Evolutionary conservation across 1,139 yeast species (phyloP), one percentile per base, ranked within the genome.

Genomic region (Lodderomyces theae): DNA sequence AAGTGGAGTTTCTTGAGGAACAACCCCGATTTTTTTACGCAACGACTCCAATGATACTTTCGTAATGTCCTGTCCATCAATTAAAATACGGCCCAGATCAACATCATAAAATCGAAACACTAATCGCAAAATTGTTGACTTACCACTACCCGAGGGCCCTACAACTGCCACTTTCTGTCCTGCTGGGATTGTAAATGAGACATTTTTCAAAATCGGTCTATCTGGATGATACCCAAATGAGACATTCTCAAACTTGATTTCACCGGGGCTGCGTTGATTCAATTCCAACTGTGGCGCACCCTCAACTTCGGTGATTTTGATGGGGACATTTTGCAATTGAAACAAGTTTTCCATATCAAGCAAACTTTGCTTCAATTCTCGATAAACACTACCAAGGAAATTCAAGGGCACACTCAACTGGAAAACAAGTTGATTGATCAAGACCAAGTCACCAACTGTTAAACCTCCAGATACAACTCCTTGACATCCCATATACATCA

Each of bases 401-500:
- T 92, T 92, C 48, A 92, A 71, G 1, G 98, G 98, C 12, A 92
- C 95, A 28, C 96, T 86, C 39, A 92, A 74, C 66, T 92, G 99
- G 70, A 92, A 92, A 9, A 92, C 97, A 43, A 94, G 74, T 64
- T 94, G 98, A 61, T 94, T 94, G 49, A 92, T 90, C 48, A 94
- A 72, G n/a, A 92, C 98, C 56, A 92, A 71, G 59, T 92, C 98
- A 49, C 99, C 99, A 13, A 94, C 97, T 2, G 95, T 84, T 44
- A 92, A 69, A 1, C 79, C 64, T 0, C 97, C 97, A 3, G 77
- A 64, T 10, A 89, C 81, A 11, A 92, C 95, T 23, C 97, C 97
- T 45, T 81, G 80, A 54, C 97, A 89, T n/a, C 97, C 97, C 96
- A 92, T 83, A 60, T 86, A 92, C 98, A 92, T 94, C 95, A 94